These are phyloP conservation scores for Catharanthus roseus DNA, from an alignment of 257 asterid genomes.

Conservation along the genomic window DNA sequence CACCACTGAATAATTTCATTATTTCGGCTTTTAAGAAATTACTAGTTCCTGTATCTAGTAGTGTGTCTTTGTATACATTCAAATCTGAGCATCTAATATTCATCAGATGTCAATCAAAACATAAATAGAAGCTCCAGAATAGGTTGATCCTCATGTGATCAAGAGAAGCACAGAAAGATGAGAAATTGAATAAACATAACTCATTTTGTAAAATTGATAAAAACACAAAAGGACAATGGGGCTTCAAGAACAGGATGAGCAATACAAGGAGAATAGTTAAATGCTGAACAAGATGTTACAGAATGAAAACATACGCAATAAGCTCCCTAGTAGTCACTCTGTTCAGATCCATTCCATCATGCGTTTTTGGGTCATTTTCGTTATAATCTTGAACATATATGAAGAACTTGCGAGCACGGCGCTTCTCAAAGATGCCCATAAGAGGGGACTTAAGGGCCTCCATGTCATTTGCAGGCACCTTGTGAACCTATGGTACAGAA, in stretches of 20 bases:
- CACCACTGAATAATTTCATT: neutral
- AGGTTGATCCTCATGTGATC: too few species aligned
- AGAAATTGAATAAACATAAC: neutral
- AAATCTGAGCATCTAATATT: neutral
- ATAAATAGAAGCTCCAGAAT: neutral
- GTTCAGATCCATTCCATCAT: conserved; percentile 89
- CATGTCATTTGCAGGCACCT: conserved; percentile 93
- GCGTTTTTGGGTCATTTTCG: conserved; percentile 77
- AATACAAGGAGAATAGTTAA: neutral
- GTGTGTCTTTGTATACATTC: neutral
- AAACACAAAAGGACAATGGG: neutral
- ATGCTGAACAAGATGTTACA: too few species aligned
- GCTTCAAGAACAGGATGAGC: neutral
- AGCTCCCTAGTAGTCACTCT: conserved; percentile 78
- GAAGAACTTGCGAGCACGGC: conserved; percentile 93
- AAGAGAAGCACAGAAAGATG: neutral
- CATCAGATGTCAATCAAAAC: neutral
- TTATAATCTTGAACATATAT: conserved; percentile 84
- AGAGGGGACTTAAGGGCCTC: conserved; percentile 97
- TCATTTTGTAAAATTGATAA: neutral
- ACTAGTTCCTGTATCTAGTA: neutral
- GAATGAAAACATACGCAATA: conserved; percentile 50
- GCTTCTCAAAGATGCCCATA: conserved; percentile 96
- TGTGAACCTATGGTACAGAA: conserved; percentile 61
- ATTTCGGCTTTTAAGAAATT: neutral